Evolutionary conservation across 371 early-diverging fungal species (phyloP), one percentile per base, ranked within the genome.

Genomic region (Batkoa obscura): DNA sequence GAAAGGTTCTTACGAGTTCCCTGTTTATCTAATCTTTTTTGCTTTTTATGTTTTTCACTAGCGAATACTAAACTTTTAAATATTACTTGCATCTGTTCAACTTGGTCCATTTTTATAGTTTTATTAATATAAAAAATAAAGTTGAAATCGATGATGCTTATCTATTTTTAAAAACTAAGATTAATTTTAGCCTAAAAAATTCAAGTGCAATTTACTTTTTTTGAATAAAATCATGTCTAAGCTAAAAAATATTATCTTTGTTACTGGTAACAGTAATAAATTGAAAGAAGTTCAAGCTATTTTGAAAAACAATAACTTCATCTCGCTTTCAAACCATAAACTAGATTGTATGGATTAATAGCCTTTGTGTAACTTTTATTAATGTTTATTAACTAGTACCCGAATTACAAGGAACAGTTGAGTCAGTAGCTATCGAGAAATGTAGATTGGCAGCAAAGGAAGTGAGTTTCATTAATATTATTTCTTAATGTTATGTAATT

Each of bases 261-360:
- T 62, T 12, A 62, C 63, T 31, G 94, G 96, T 60, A 95, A 95
- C 75, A 79, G 80, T 63, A 90, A 95, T 70, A 95, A 95, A 68
- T 74, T 93, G 52, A 62, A 63, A 12, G 96, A 95, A 65, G 91
- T 92, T 35, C 86, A 82, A 55, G 75, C 72, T 34, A 90, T 94
- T 55, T 74, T 95, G 37, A 64, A 69, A 13, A 71, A 72, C 45
- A 66, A 9, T 12, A n/a, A 17, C 3, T 30, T 72, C 17, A 72
- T 84, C 48, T 76, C 76, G 46, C 72, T 91, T 34, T 73, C 71
- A 39, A 74, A 73, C 37, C 76, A 75, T 56, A 78, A 73, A 17
- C 63, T 90, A 8, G 92, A 95, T 62, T 72, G 83, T 80, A 73
- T 59, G 74, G 73, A 34, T n/a, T 33, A 31, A 12, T 34, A 48